phyloP scores from a whole-genome alignment of 225 moss, liverwort and hornwort species.

The Anthoceros angustus region DNA sequence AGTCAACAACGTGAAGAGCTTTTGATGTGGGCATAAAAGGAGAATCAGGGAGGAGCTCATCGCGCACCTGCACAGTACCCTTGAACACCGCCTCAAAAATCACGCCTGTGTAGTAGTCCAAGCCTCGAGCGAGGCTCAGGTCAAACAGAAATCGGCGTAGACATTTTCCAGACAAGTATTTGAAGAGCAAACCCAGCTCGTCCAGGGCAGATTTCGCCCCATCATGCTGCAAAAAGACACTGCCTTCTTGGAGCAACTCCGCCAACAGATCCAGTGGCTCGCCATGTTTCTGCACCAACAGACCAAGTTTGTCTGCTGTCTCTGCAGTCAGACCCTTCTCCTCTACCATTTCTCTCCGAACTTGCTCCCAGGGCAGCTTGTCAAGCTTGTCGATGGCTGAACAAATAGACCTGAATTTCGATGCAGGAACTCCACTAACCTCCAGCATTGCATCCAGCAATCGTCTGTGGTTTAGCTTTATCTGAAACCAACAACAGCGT shows the following conservation, averaged over 20 bases:
- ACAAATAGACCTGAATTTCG: slow-evolving; percentile 37
- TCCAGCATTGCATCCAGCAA: slow-evolving; percentile 42
- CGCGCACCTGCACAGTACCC: slow-evolving; percentile 11
- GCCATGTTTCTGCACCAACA: slow-evolving; percentile 26
- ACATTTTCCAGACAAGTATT: slow-evolving; percentile 28
- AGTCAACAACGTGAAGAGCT: background rate
- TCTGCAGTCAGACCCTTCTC: slow-evolving; percentile 34
- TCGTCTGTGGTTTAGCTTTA: slow-evolving; percentile 39
- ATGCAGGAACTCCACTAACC: slow-evolving; percentile 31
- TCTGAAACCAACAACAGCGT: slow-evolving; percentile 8
- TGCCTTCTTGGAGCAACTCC: slow-evolving; percentile 20
- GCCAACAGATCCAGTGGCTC: slow-evolving; percentile 23
- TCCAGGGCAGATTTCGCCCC: slow-evolving; percentile 28
- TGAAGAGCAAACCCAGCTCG: slow-evolving; percentile 28
- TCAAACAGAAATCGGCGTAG: slow-evolving; percentile 29
- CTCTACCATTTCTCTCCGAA: slow-evolving; percentile 38
- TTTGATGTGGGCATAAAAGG: background rate
- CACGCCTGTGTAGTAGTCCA: slow-evolving; percentile 47
- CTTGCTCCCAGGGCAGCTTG: slow-evolving; percentile 32
- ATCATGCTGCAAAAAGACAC: slow-evolving; percentile 19
- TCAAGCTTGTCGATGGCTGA: slow-evolving; percentile 50
- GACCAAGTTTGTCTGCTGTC: slow-evolving; percentile 31
- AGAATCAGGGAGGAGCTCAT: background rate
- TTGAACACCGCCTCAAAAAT: slow-evolving; percentile 42
- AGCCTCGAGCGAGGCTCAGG: slow-evolving; percentile 33